phyloP scores from a whole-genome alignment of 352 stramenopile species.

The Phytopythium cucurbitacearum region DNA sequence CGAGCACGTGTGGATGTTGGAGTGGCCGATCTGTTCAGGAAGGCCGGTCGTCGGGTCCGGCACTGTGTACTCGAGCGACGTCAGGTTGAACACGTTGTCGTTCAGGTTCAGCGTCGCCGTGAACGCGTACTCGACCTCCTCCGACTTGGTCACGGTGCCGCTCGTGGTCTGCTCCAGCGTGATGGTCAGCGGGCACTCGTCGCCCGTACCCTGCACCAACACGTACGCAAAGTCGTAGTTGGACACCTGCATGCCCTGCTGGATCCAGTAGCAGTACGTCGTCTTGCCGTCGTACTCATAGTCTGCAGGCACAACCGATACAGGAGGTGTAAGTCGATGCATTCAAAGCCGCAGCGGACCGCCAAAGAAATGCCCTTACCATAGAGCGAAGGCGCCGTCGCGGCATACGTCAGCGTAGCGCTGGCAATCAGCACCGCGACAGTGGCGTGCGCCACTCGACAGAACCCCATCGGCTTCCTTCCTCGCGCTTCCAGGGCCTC shows the following conservation, averaged over 20 bases:
- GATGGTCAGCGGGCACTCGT: constrained; percentile 58
- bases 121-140: constrained; percentile 63
- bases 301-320: constrained; percentile 22
- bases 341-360: neutral
- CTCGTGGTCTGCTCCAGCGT: constrained; percentile 44
- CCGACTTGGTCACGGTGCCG: constrained; percentile 18
- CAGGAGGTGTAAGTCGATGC: neutral
- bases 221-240: constrained; percentile 74
- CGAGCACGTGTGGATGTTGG: constrained; percentile 74
- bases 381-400: constrained; percentile 42
- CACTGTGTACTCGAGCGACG: constrained; percentile 47
- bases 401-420: constrained; percentile 14
- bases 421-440: constrained; percentile 16
- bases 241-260: constrained; percentile 65
- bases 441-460: neutral
- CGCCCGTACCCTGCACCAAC: constrained; percentile 29
- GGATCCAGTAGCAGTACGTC: constrained; percentile 80
- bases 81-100: constrained; percentile 62
- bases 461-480: no score
- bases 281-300: constrained; percentile 71
- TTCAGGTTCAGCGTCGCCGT: constrained; percentile 70
- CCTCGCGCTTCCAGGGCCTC: no score
- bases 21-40: constrained; percentile 65
- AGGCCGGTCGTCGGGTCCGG: constrained; percentile 46
- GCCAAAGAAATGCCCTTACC: constrained; percentile 18